Evolutionary conservation across 2,329 filamentous ascomycete species (phyloP).

Genomic region (Trichoderma cornu-damae): DNA sequence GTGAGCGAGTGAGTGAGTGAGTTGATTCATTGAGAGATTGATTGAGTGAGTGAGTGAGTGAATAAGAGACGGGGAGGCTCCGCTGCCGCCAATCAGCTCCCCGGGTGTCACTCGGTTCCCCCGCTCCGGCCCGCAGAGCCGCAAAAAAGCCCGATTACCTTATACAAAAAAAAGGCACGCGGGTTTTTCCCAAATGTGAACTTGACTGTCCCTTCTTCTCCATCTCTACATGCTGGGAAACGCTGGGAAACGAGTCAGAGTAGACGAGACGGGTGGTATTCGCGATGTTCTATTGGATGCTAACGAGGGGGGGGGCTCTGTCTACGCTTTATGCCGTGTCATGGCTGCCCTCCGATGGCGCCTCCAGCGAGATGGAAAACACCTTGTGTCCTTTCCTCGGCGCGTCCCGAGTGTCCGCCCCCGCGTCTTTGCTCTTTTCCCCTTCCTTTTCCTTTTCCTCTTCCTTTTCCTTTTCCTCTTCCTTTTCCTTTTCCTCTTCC

Average conservation of each 20-base stretch:
- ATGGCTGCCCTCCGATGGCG: constrained; percentile 21
- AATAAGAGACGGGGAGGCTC: too few relatives aligned
- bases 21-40: too few relatives aligned
- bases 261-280: too few relatives aligned
- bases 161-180: too few relatives aligned
- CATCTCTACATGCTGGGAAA: too few relatives aligned
- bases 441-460: constrained; percentile 18
- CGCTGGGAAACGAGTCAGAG: too few relatives aligned
- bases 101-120: background rate
- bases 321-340: background rate
- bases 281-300: background rate
- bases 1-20: too few relatives aligned
- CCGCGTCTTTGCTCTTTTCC: too few relatives aligned
- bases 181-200: too few relatives aligned
- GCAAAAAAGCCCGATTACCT: too few relatives aligned
- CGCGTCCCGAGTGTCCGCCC: constrained; percentile 17
- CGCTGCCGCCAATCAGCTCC: constrained; percentile 4
- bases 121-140: constrained; percentile 16
- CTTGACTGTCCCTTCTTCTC: too few relatives aligned
- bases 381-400: constrained; percentile 28
- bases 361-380: constrained; percentile 34
- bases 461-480: constrained; percentile 21
- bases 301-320: too few relatives aligned
- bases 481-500: constrained; percentile 24
- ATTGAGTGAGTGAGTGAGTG: background rate